Evolutionary conservation across 2,329 filamentous ascomycete species (phyloP), one percentile per base, ranked within the genome.

Genomic region (Trichoderma sp.): DNA sequence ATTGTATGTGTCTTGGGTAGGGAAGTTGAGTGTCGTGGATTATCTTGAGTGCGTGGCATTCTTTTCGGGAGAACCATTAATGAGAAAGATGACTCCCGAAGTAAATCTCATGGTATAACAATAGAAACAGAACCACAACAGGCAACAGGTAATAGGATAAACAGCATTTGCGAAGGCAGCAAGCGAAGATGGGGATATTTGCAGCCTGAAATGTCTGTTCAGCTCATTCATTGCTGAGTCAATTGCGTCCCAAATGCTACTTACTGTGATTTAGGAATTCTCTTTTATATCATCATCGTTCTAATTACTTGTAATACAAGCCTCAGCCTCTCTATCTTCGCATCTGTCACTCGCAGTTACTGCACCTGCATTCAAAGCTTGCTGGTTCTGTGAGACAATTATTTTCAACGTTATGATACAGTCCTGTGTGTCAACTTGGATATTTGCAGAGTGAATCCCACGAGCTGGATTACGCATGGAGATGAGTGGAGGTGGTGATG

Each of bases 301-400:
- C 3, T 62, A 3, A 21, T 18, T 2, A 1, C 6, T n/a, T 62
- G 16, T 33, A 6, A 14, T 0, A 21, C 6, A 7, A 31, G 16
- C 6, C 4, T 60, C 1, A 11, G 53, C 4, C 1, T 29, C 6
- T 45, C 18, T 2, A 4, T 38, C 8, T 2, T 7, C 11, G 31
- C 6, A 2, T n/a, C 3, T 8, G 16, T 7, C 14, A 0, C 9
- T 18, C 14, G 21, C 11, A 3, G 3, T 33, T 24, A 4, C 4
- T 12, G 2, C 2, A 16, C 4, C 8, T 33, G 18, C 16, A 33
- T 8, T 4, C 0, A 0, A 29, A 18, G 6, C 8, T 12, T 24
- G 6, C 24, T 45, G 24, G 3, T 45, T n/a, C 24, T 21, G 24
- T 1, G 18, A 14, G 0, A n/a, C 16, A 6, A 9, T 9, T 9